These are phyloP conservation scores for Sicyos baderoa DNA, from an alignment of 306 rosid species.

Conservation along the genomic window DNA sequence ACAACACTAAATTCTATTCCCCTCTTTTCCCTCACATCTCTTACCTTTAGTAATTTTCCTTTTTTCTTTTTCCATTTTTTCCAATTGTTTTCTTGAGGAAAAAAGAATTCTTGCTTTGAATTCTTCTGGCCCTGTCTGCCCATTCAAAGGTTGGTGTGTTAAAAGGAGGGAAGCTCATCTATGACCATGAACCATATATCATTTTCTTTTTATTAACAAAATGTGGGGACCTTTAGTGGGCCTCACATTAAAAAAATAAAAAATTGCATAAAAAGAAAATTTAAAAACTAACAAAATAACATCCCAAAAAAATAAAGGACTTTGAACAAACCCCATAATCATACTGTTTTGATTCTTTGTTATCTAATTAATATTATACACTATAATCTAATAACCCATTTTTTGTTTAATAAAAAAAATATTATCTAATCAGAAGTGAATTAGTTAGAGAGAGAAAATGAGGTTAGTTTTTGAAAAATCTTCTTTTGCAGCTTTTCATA, in stretches of 20 bases:
- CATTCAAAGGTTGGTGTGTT: slow-evolving; percentile 18
- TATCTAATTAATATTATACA: slow-evolving; percentile 11
- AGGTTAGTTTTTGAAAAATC: not conserved
- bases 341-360: slow-evolving; percentile 20
- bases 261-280: not conserved
- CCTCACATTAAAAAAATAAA: not conserved
- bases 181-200: slow-evolving; percentile 4
- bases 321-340: slow-evolving; percentile 18
- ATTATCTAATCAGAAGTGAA: not conserved
- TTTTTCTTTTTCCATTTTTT: not conserved
- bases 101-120: slow-evolving; percentile 11
- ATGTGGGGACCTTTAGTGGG: not conserved
- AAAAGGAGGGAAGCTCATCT: slow-evolving; percentile 18
- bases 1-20: slow-evolving; percentile 4
- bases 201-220: not conserved
- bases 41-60: not conserved
- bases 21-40: not conserved
- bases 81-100: not conserved
- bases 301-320: not conserved
- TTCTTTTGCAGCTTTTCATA: slow-evolving; percentile 21
- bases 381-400: not conserved
- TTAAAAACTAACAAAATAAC: not conserved
- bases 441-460: not conserved
- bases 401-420: not conserved
- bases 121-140: slow-evolving; percentile 16